Base-by-base conservation (phyloP, 305 asterid genomes). In the Fraxinus baroniana region DNA sequence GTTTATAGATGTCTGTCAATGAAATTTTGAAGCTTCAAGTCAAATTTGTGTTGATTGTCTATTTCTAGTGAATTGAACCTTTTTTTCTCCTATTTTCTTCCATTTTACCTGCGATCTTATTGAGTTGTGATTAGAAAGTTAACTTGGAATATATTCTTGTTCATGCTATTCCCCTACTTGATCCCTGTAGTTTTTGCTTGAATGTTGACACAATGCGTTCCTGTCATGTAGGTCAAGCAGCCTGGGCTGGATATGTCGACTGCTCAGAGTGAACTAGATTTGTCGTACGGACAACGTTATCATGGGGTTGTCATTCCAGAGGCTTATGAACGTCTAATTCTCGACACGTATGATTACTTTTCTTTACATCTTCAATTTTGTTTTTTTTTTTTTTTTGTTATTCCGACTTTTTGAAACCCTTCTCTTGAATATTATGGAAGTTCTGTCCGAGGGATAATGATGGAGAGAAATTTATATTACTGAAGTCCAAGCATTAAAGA, bases 281-380 rank as follows among this genome's bases (percentile, higher is more conserved):
- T 94, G 87, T 94, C 98, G 4, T 94, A 93, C 60, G 72, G 84
- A 81, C 97, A 93, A 79, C 95, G 98, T 4, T 94, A 94, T 85
- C 94, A 92, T 78, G 93, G 89, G 2, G 89, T 88, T 30, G 90
- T 83, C 80, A 94, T 94, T 85, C 98, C 98, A 0, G 98, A 94
- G 87, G 98, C 98, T 36, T 94, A 94, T 77, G 98, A 94, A 80
- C 97, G 98, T 28, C 91, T 94, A 35, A 93, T 94, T 81, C 98
- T 94, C n/a, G 98, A 94, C 90, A 92, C 97, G 98, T 94, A 94
- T 49, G 81, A 15, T 68, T 80, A 57, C 73, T 17, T 22, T 17
- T 57, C 24, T 57, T 28, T 22, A 8, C 26, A 5, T 57, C 66
- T 52, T 52, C 68, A 18, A 2, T 57, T 57, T 18, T 2, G n/a